Evolutionary conservation across 225 moss, liverwort and hornwort species (phyloP).

Genomic region (Takakia lepidozioides): DNA sequence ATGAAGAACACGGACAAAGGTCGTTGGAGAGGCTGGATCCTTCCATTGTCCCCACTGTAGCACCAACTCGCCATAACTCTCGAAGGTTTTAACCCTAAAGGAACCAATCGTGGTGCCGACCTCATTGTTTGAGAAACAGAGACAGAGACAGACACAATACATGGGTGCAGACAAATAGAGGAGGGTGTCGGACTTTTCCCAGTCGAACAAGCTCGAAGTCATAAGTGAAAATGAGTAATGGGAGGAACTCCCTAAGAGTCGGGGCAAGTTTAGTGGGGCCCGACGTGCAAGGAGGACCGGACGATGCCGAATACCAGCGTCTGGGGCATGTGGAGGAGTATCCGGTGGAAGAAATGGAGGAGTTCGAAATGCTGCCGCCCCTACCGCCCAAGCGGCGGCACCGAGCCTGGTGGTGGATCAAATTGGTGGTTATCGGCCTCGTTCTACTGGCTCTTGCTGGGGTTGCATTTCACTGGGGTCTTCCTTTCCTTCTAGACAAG

Average conservation of each 20-base stretch:
- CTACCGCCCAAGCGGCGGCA: slow-evolving; percentile 23
- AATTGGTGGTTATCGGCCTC: slow-evolving; percentile 23
- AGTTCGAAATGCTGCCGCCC: slow-evolving; percentile 57
- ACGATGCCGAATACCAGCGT: slow-evolving; percentile 54
- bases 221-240: too few species aligned
- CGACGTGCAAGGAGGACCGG: slow-evolving; percentile 40
- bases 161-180: too few species aligned
- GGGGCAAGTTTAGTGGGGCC: slow-evolving; percentile 33
- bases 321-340: slow-evolving; percentile 55
- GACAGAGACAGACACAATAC: too few species aligned
- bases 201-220: too few species aligned
- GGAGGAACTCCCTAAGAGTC: slow-evolving; percentile 14
- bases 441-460: slow-evolving; percentile 28
- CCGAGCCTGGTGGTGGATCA: slow-evolving; percentile 58
- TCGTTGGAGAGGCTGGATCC: too few species aligned
- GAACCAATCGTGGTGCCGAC: too few species aligned
- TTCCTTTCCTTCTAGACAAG: slow-evolving; percentile 78
- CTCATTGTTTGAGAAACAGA: too few species aligned
- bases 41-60: too few species aligned
- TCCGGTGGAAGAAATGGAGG: slow-evolving; percentile 57
- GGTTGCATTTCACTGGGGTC: slow-evolving; percentile 46
- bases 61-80: too few species aligned
- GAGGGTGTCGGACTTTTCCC: too few species aligned
- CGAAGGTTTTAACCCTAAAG: too few species aligned
- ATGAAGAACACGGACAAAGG: too few species aligned